Conservation (phyloP, 2,329 filamentous ascomycete species). For the Elsinoe ampelina region DNA sequence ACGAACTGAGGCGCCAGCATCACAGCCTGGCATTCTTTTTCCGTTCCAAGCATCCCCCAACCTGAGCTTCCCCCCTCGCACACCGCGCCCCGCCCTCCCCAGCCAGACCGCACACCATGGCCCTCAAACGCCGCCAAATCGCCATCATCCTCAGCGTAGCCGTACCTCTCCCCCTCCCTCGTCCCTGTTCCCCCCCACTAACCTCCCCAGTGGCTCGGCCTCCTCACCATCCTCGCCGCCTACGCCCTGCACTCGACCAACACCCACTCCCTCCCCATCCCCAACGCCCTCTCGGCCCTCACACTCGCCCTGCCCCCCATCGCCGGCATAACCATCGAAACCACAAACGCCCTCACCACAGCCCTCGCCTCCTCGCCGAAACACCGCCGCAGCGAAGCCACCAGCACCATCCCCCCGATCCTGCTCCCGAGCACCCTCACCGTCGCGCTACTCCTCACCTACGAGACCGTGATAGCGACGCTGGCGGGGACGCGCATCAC, state of each 20-base stretch:
- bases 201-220: slow-evolving; percentile 31
- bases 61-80: not conserved
- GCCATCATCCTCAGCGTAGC: slow-evolving; percentile 31
- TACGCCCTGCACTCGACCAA: slow-evolving; percentile 26
- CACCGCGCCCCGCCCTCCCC: not conserved
- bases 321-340: slow-evolving; percentile 35
- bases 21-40: not conserved
- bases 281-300: slow-evolving; percentile 32
- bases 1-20: not conserved
- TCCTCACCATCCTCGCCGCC: slow-evolving; percentile 32
- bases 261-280: slow-evolving; percentile 34
- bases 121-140: slow-evolving; percentile 29
- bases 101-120: not conserved
- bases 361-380: slow-evolving; percentile 20
- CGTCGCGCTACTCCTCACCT: slow-evolving; percentile 33
- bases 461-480: slow-evolving; percentile 35
- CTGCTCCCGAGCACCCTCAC: slow-evolving; percentile 24
- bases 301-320: slow-evolving; percentile 35
- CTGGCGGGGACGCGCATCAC: slow-evolving; percentile 36
- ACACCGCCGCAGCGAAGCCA: slow-evolving; percentile 23
- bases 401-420: slow-evolving; percentile 26
- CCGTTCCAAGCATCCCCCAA: not conserved
- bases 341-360: slow-evolving; percentile 26
- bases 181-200: not conserved
- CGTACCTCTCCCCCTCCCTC: slow-evolving; percentile 19